phyloP scores from a whole-genome alignment of 169 alveolate genomes.

The Amoebophrya sp. region DNA sequence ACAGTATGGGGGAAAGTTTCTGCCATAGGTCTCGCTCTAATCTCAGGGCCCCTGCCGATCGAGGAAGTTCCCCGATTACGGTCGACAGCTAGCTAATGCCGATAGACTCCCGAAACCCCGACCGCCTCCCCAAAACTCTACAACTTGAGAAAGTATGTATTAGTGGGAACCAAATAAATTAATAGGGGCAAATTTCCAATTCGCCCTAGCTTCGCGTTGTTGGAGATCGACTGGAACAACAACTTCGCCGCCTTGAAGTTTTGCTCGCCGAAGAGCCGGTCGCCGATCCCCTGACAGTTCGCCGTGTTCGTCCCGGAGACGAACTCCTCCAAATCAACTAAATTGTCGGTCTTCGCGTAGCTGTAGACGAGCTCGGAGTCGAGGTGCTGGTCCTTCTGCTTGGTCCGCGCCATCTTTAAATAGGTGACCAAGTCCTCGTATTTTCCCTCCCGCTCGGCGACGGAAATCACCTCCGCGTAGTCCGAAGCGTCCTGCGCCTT shows the following conservation, averaged over 20 bases:
- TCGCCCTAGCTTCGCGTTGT: constrained; percentile 93
- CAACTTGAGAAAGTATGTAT: no score
- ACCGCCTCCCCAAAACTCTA: no score
- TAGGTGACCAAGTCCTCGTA: constrained; percentile 69
- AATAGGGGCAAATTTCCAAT: no score
- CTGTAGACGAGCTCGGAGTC: constrained; percentile 82
- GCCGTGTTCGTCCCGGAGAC: constrained; percentile 76
- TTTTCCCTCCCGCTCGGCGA: constrained; percentile 33
- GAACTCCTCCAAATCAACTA: constrained; percentile 77
- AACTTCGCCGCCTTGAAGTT: constrained; percentile 80
- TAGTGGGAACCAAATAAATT: no score
- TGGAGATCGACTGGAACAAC: constrained; percentile 80
- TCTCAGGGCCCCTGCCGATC: no score
- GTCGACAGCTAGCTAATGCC: no score
- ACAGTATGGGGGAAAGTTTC: no score
- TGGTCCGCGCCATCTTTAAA: constrained; percentile 77
- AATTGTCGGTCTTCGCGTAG: constrained; percentile 74
- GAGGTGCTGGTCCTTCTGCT: constrained; percentile 68
- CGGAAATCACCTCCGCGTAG: constrained; percentile 45
- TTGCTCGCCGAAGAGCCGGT: constrained; percentile 71
- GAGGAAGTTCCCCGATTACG: no score
- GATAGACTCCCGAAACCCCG: no score
- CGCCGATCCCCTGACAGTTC: constrained; percentile 65
- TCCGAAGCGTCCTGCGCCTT: constrained; percentile 78
- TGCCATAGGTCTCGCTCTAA: no score